Base-by-base conservation (phyloP, 202 grass and related monocot genomes). In the Musa balbisiana region DNA sequence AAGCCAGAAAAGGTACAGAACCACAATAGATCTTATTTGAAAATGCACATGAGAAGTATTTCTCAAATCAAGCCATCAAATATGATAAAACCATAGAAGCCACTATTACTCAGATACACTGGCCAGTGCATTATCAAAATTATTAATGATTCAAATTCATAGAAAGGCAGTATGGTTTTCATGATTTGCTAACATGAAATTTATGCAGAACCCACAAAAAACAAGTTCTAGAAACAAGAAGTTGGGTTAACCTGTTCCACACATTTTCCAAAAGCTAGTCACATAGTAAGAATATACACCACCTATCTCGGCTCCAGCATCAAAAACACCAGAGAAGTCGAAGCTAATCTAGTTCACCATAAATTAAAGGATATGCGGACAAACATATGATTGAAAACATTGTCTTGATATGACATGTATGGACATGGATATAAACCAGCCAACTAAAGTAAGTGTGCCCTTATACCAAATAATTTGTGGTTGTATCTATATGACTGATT, bases 21-120 rank as follows among this genome's bases (percentile, higher is more conserved):
- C 29, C 21, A 79, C 49, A 81, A 49, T 65, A 76, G 2, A 76
- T 10, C 59, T 65, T 60, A 52, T 52, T 62, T 20, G 21, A 69
- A 68, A 20, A 3, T 62, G 17, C 33, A 62, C 9, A 19, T 1
- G 20, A 9, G 17, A 62, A 62, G 8, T 62, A 8, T 19, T 62
- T 22, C n/a, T 62, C 58, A 13, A 67, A 27, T 67, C 64, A 67
- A 29, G 21, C 9, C 14, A 33, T 11, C 2, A 43, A 12, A 67
- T 15, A 62, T 62, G 8, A 19, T 20, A 62, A 9, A 62, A 62
- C 17, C 58, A 62, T 62, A 17, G 58, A 62, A 62, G 17, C 19
- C 58, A 62, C 33, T 43, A 43, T 62, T 9, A 22, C n/a, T 62
- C 58, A 65, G 27, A 65, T 9, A 11, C 26, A 10, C 33, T 27